phyloP scores from a whole-genome alignment of 306 rosid species.

The Begonia masoniana region DNA sequence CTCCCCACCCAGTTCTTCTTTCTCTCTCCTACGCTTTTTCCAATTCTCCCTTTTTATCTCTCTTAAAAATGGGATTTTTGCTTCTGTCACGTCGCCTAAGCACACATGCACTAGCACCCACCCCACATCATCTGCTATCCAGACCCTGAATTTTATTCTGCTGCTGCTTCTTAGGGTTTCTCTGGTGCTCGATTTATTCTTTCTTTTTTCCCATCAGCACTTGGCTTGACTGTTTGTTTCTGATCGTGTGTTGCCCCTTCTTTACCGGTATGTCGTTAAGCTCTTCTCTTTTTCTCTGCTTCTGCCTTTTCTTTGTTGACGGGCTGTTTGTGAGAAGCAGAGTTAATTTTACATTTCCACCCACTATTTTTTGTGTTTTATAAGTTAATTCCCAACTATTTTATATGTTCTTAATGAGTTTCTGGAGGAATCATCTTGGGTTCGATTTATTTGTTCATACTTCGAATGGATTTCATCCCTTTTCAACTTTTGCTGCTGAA shows the following conservation, averaged over 20 bases:
- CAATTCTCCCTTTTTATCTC: neutral
- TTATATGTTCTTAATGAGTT: neutral
- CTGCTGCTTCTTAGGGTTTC: constrained; percentile 10
- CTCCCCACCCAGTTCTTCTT: neutral
- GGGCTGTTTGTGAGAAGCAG: neutral
- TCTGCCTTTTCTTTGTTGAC: neutral
- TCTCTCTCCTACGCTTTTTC: neutral
- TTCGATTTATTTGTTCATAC: constrained; percentile 4
- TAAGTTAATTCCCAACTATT: neutral
- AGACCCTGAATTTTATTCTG: neutral
- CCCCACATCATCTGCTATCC: neutral
- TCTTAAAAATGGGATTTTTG: constrained; percentile 2
- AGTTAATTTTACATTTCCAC: neutral
- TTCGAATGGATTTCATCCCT: constrained; percentile 2
- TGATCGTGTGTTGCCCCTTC: neutral
- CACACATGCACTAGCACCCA: constrained; percentile 8
- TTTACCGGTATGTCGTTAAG: neutral
- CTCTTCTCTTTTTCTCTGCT: neutral
- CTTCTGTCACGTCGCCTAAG: constrained; percentile 4
- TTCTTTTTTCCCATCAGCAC: too few species aligned
- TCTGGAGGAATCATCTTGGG: neutral
- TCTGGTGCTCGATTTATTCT: neutral
- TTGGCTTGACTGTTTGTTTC: neutral
- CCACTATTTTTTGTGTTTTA: neutral
- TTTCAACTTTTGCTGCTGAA: neutral